A percentile compares a stretch with the other conserved stretches of the same genome.
Evolutionary conservation across 2,329 filamentous ascomycete species (phyloP).

Genomic region (Tympanopsis confertula): DNA sequence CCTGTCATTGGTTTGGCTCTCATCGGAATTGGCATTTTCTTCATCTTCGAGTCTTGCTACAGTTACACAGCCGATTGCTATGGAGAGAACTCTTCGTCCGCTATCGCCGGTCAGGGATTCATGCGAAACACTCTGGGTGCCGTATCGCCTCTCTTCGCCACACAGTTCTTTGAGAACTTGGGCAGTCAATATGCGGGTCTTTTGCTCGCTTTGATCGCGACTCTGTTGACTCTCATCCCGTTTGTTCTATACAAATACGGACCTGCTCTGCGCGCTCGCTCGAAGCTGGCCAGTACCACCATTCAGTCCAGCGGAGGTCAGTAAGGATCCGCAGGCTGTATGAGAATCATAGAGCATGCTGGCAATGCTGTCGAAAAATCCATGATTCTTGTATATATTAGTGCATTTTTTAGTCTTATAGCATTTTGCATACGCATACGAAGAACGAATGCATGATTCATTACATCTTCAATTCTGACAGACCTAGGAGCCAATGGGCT

Average conservation of each 20-base stretch:
- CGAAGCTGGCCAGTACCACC: conserved; percentile 17
- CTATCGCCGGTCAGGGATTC: conserved; percentile 36
- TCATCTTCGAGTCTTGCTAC: conserved; percentile 26
- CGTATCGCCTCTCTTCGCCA: conserved; percentile 36
- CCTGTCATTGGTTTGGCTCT: conserved; percentile 33
- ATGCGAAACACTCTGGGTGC: conserved; percentile 40
- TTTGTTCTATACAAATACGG: conserved; percentile 30
- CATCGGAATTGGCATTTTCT: conserved; percentile 40
- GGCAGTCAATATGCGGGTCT: conserved; percentile 38
- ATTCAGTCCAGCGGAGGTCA: neutral
- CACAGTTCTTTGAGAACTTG: conserved; percentile 38
- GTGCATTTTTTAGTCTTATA: too few relatives aligned
- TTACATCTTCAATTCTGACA: too few relatives aligned
- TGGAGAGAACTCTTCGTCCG: conserved; percentile 19
- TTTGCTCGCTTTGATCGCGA: conserved; percentile 31
- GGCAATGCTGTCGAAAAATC: too few relatives aligned
- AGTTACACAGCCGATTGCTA: conserved; percentile 40
- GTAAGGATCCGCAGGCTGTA: too few relatives aligned
- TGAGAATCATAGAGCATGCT: too few relatives aligned
- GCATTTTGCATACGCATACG: too few relatives aligned
- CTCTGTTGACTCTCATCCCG: conserved; percentile 17
- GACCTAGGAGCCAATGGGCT: too few relatives aligned
- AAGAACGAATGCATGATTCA: too few relatives aligned
- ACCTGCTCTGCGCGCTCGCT: conserved; percentile 20
- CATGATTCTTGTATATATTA: too few relatives aligned